Evolutionary conservation across 257 asterid genomes (phyloP).

Genomic region (Sherardia arvensis): DNA sequence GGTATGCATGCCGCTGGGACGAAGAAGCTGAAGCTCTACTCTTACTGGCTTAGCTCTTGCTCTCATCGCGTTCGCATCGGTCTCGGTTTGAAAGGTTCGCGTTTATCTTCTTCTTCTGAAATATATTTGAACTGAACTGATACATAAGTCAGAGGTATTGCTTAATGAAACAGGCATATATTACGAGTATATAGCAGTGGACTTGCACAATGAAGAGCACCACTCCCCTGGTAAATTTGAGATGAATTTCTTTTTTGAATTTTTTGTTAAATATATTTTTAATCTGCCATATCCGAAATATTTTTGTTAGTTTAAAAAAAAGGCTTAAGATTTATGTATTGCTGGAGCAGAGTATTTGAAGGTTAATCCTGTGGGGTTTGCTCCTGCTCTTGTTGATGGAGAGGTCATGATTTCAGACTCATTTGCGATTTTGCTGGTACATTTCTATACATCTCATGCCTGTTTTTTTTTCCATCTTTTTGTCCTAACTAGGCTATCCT

Average conservation of each 20-base stretch:
- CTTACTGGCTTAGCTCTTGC: constrained; percentile 78
- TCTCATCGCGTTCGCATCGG: constrained; percentile 75
- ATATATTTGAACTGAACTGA: neutral
- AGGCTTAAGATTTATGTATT: constrained; percentile 8
- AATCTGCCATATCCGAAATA: neutral
- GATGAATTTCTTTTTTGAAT: neutral
- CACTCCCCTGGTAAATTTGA: constrained; percentile 60
- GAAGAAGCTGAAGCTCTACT: constrained; percentile 56
- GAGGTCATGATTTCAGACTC: constrained; percentile 66
- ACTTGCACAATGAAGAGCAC: constrained; percentile 73
- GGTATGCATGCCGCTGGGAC: constrained; percentile 3
- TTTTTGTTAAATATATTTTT: neutral
- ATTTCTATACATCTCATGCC: constrained; percentile 20
- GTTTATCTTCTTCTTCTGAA: neutral
- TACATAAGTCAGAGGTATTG: too few species aligned
- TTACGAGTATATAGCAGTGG: constrained; percentile 58
- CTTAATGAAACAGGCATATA: constrained; percentile 38
- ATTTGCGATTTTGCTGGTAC: constrained; percentile 71
- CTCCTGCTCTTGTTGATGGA: constrained; percentile 73
- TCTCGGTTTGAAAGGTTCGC: constrained; percentile 59
- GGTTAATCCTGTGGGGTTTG: constrained; percentile 79
- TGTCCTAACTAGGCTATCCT: neutral
- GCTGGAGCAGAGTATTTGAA: constrained; percentile 55
- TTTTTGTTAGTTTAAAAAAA: neutral
- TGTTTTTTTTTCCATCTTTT: constrained; percentile 1